Percentiles rank a stretch among this genome's conserved stretches.
Conservation (phyloP, 352 stramenopile species). For the Globisporangium okanoganense region DNA sequence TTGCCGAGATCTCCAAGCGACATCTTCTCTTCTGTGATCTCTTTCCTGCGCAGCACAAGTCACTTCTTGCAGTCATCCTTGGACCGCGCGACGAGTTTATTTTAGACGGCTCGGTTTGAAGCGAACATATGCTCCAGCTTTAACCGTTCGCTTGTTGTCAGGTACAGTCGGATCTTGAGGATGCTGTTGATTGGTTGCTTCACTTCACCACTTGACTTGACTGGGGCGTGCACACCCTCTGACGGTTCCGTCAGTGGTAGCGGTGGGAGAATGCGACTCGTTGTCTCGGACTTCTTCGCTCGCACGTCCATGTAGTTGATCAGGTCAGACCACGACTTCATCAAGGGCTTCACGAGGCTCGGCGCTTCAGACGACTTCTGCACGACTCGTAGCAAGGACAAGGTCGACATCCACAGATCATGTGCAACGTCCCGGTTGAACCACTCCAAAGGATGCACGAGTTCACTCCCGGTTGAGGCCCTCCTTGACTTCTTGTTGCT, state of each 20-base stretch:
- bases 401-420: neutral
- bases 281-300: neutral
- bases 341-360: neutral
- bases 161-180: neutral
- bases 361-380: neutral
- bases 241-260: neutral
- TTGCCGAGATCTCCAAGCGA: neutral
- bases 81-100: neutral
- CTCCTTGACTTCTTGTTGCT: neutral
- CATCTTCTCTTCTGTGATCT: neutral
- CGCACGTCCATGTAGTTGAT: neutral
- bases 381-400: neutral
- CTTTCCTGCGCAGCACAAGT: neutral
- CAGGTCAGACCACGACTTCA: neutral
- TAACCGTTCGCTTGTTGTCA: neutral
- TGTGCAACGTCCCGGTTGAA: neutral
- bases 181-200: neutral
- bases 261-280: neutral
- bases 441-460: neutral
- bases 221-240: neutral
- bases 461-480: neutral
- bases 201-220: neutral
- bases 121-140: neutral
- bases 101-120: neutral
- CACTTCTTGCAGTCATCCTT: neutral